Percentiles rank a stretch among this genome's conserved stretches.
Conservation (phyloP, 2,329 filamentous ascomycete species). For the Piedraia hortae region DNA sequence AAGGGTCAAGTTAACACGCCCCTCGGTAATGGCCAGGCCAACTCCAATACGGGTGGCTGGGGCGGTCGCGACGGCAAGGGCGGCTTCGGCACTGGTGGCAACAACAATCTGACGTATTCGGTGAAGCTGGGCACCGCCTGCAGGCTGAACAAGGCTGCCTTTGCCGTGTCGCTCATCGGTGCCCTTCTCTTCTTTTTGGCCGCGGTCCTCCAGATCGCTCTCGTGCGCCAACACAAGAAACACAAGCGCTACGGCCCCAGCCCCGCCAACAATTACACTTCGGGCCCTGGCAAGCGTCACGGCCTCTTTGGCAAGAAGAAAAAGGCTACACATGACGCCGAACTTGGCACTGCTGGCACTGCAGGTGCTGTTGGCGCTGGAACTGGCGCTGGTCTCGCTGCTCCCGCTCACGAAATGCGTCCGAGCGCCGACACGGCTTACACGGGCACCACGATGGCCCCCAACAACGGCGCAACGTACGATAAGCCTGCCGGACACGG, state of each 20-base stretch:
- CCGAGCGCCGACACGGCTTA: slow-evolving; percentile 23
- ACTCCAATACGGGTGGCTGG: slow-evolving; percentile 20
- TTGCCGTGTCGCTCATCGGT: slow-evolving; percentile 53
- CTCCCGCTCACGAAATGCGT: slow-evolving; percentile 13
- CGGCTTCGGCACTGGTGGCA: slow-evolving; percentile 16
- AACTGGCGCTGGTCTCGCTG: slow-evolving; percentile 8
- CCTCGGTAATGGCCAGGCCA: slow-evolving; percentile 35
- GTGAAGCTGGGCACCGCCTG: slow-evolving; percentile 34
- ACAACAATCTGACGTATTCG: slow-evolving; percentile 17
- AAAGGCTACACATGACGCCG: slow-evolving; percentile 15
- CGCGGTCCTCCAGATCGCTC: slow-evolving; percentile 36
- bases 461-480: slow-evolving; percentile 9
- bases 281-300: slow-evolving; percentile 23
- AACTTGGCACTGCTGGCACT: slow-evolving; percentile 15
- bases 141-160: slow-evolving; percentile 44
- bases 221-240: slow-evolving; percentile 43
- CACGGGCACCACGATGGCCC: slow-evolving; percentile 21
- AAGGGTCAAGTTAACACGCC: slow-evolving; percentile 34
- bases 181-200: slow-evolving; percentile 55
- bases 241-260: slow-evolving; percentile 44
- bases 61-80: slow-evolving; percentile 13
- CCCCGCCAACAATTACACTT: slow-evolving; percentile 40
- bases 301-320: slow-evolving; percentile 11
- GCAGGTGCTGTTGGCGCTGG: slow-evolving; percentile 9
- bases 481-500: slow-evolving; percentile 7